Base-by-base conservation (phyloP, 495 filamentous ascomycete species). In the Bryoglossum gracile region DNA sequence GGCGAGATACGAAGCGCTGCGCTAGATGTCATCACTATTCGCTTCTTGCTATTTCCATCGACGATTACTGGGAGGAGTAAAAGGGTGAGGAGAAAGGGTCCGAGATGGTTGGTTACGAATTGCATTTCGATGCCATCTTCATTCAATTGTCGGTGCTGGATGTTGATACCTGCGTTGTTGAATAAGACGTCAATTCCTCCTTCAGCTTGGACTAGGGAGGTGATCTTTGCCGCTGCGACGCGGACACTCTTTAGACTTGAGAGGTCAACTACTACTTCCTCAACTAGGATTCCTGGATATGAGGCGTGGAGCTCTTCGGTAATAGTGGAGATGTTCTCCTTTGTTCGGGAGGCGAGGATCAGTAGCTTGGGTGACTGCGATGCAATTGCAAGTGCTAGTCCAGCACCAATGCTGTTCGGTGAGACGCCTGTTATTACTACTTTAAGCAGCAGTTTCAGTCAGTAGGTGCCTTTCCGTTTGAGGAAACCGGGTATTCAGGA, bases 71-170 rank as follows among this genome's bases (percentile, higher is more conserved):
- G 55, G 4, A 79, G 66, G 33, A 83, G 61, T 47, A 71, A 57
- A 51, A 76, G 76, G 14, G 76, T 77, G 19, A 83, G 61, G 8
- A 82, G 54, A 47, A 79, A 80, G 50, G 81, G 80, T 13, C 75
- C 77, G 3, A 80, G 62, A 53, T 80, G 72, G 59, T 78, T 81
- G 22, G 74, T 71, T 10, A 69, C 80, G 11, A 86, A 67, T 53
- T 84, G 80, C 34, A 70, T 62, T 56, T 85, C 82, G 35, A 74
- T 62, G 8, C 72, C 70, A 1, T 53, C 56, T 21, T 22, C 5
- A 6, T 38, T 53, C 13, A 45, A 19, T n/a, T 24, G 4, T 23
- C 38, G 8, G 1, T 33, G n/a, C 1, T 9, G 28, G 24, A 47
- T 33, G 44, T 65, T 64, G 28, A 63, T 53, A 1, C 54, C 62